A percentile compares a stretch with the other conserved stretches of the same genome.
These are phyloP conservation scores for Syncephalis plumigaleata DNA, from an alignment of 371 early-diverging fungal genomes.

Conservation along the genomic window DNA sequence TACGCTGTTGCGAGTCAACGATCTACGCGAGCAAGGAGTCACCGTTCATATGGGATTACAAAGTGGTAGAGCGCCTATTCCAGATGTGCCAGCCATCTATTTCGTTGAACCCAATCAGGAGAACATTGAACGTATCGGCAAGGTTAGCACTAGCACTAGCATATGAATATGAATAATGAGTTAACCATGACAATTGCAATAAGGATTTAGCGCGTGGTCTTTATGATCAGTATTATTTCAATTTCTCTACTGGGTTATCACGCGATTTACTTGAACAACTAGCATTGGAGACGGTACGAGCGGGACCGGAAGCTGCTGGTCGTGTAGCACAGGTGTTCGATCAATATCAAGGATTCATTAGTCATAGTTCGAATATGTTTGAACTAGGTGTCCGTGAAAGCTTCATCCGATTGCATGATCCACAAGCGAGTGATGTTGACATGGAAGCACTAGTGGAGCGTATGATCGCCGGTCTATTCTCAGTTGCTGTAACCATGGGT, in stretches of 20 bases:
- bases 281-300: constrained; percentile 62
- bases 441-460: constrained; percentile 62
- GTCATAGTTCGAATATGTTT: constrained; percentile 87
- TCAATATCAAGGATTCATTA: constrained; percentile 88
- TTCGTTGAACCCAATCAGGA: constrained; percentile 86
- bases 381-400: constrained; percentile 74
- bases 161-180: not conserved
- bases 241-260: constrained; percentile 80
- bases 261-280: constrained; percentile 87
- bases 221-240: constrained; percentile 91
- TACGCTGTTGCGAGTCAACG: constrained; percentile 91
- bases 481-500: constrained; percentile 84
- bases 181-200: not conserved
- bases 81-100: constrained; percentile 96
- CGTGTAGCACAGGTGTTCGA: constrained; percentile 64
- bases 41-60: constrained; percentile 91
- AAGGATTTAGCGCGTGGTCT: constrained; percentile 79
- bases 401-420: constrained; percentile 65
- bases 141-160: constrained; percentile 22
- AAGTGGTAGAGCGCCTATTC: constrained; percentile 67
- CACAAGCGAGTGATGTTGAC: constrained; percentile 51
- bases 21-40: constrained; percentile 95
- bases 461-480: constrained; percentile 70
- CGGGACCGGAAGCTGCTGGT: constrained; percentile 60
- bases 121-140: constrained; percentile 58